Evolutionary conservation across 2,329 filamentous ascomycete species (phyloP), one percentile per base, ranked within the genome.

Genomic region (Cryphonectria carpinicola): DNA sequence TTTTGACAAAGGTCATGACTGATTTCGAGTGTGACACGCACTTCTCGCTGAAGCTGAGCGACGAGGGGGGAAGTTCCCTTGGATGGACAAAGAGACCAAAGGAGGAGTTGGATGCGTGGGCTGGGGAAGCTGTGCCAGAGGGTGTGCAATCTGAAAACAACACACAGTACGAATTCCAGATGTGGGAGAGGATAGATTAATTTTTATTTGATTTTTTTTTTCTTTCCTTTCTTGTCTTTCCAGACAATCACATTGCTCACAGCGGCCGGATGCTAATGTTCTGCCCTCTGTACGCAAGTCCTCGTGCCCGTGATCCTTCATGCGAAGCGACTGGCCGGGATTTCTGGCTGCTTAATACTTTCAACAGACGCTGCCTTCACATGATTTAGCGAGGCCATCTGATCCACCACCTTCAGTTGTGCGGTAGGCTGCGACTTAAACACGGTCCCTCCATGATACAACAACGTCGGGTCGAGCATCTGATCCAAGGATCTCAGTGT

Each of bases 21-120:
- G 91, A 93, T 64, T 95, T 90, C 80, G 90, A 92, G 70, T 95
- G 92, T 77, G 93, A 96, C 79, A 91, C 90, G 0, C 89, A 89
- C 75, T 95, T 97, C 76, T 87, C 90, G 1, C 78, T 92, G n/a
- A 79, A 82, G 65, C 77, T 93, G 70, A 82, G 82, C 2, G 66
- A 60, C 17, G 66, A 69, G 0, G 69, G 58, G 0, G 80, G 81
- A 56, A 78, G 77, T 1, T 78, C 78, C 60, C 77, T 71, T 71
- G 74, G 22, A 72, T 94, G 92, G 93, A 80, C 74, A 73, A 85
- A 82, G 77, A 84, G 74, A 66, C 81, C 80, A 2, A 85, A 85
- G 72, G 81, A 82, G 54, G 86, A 88, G 74, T 77, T 94, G 75
- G 84, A 87, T 76, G 80, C 76, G 10, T 95, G 90, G 85, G 87